Conservation (phyloP, 768 basidiomycete genomes). For the Chiua virens region DNA sequence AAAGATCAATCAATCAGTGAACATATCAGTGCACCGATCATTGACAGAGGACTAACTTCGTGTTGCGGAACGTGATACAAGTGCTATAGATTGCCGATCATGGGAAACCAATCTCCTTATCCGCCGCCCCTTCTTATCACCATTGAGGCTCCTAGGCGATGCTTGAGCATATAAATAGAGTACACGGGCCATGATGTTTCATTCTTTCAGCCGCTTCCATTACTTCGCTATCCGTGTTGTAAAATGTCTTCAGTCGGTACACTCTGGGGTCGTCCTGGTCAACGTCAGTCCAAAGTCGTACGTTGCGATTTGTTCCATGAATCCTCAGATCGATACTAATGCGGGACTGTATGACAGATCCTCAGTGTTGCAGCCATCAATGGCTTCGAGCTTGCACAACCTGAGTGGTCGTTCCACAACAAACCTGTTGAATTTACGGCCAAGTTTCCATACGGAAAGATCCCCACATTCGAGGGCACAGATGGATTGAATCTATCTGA, state of each 20-base stretch:
- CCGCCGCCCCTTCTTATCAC: no score
- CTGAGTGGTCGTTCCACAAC: slow-evolving; percentile 12
- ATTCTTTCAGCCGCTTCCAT: no score
- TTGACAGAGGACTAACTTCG: no score
- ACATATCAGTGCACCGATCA: no score
- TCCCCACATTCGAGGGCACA: slow-evolving; percentile 20
- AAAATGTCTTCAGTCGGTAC: slow-evolving; percentile 18
- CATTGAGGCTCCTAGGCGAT: no score
- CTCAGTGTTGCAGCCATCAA: slow-evolving; percentile 20
- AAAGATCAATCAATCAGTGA: no score
- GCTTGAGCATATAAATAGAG: no score
- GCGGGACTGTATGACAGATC: slow-evolving; percentile 1
- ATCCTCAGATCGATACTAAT: background rate
- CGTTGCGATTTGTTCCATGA: background rate
- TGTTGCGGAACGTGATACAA: no score
- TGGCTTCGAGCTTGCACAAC: slow-evolving; percentile 11
- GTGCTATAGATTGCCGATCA: no score
- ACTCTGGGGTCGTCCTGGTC: slow-evolving; percentile 18
- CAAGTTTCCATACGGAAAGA: slow-evolving; percentile 23
- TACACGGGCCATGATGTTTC: no score
- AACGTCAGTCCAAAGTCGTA: slow-evolving; percentile 26
- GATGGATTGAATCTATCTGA: slow-evolving; percentile 21
- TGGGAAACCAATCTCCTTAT: no score
- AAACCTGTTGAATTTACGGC: slow-evolving; percentile 10
- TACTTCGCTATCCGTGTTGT: no score